These are phyloP conservation scores for Trifolium repens DNA, from an alignment of 306 rosid genomes.

Conservation along the genomic window DNA sequence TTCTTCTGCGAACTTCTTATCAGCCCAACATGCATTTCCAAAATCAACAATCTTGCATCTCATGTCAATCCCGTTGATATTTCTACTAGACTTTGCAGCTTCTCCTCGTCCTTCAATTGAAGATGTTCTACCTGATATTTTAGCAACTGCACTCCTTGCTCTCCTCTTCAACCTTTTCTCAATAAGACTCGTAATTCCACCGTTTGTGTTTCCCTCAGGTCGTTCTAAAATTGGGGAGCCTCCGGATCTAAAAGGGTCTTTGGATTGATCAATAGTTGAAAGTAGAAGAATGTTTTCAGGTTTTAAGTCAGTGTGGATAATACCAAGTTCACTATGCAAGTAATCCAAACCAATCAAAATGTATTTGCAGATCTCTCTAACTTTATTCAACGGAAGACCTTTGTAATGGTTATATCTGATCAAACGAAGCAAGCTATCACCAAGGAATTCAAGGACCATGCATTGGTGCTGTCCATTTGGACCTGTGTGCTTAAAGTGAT, in stretches of 20 bases:
- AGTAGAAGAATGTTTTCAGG: slow-evolving; percentile 91
- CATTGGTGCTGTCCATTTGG: slow-evolving; percentile 97
- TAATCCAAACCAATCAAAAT: slow-evolving; percentile 83
- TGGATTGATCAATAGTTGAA: slow-evolving; percentile 78
- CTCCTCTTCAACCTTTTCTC: slow-evolving; percentile 87
- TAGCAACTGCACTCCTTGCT: slow-evolving; percentile 92
- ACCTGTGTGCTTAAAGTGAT: slow-evolving; percentile 89
- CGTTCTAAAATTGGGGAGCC: slow-evolving; percentile 70
- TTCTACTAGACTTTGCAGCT: slow-evolving; percentile 59
- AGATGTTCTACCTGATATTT: slow-evolving; percentile 72
- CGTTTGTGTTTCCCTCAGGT: slow-evolving; percentile 77
- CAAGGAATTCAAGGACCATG: slow-evolving; percentile 97
- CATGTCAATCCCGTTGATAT: slow-evolving; percentile 69
- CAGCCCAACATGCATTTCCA: slow-evolving; percentile 93
- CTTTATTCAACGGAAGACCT: slow-evolving; percentile 77
- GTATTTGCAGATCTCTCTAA: slow-evolving; percentile 85
- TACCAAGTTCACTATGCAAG: slow-evolving; percentile 88
- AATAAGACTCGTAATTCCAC: slow-evolving; percentile 68
- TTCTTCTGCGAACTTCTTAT: slow-evolving; percentile 74
- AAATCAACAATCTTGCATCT: slow-evolving; percentile 96
- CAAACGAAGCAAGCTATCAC: slow-evolving; percentile 93
- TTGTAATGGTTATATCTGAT: slow-evolving; percentile 73
- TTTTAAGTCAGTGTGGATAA: slow-evolving; percentile 89
- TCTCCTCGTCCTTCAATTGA: slow-evolving; percentile 73
- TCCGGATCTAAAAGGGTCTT: slow-evolving; percentile 78